Evolutionary conservation across 441 rosid genomes (phyloP).

Genomic region (Populus tomentosa): DNA sequence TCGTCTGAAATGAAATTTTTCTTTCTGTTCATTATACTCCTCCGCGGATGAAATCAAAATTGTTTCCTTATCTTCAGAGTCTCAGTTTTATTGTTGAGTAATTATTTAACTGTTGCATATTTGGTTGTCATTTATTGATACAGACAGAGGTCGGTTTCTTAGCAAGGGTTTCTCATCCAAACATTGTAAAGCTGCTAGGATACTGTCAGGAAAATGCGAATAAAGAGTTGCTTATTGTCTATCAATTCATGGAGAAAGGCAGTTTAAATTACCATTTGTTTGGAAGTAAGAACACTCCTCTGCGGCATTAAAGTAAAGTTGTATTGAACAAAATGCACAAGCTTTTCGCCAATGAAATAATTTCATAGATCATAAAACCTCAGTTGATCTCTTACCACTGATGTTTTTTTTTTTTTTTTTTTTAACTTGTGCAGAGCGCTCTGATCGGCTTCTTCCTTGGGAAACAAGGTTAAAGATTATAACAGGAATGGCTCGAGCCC

Average conservation of each 20-base stretch:
- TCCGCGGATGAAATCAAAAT: neutral
- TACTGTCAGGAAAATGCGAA: conserved; percentile 49
- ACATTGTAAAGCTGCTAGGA: conserved; percentile 62
- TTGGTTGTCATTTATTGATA: conserved; percentile 23
- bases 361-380: neutral
- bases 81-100: neutral
- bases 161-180: conserved; percentile 64
- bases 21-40: neutral
- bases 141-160: neutral
- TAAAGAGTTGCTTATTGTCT: conserved; percentile 48
- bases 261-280: conserved; percentile 24
- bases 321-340: neutral
- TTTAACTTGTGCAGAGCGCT: conserved; percentile 34
- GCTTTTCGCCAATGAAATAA: neutral
- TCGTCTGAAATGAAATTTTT: neutral
- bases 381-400: neutral
- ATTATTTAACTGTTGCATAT: neutral
- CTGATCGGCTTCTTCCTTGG: conserved; percentile 66
- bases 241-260: conserved; percentile 64
- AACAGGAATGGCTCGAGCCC: conserved; percentile 66
- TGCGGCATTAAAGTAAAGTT: neutral
- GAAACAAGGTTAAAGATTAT: conserved; percentile 53
- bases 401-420: conserved; percentile 6
- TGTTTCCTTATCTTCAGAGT: neutral
- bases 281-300: conserved; percentile 40